Conservation (phyloP, 495 filamentous ascomycete genomes). For the Penicillium psychrofluorescens region DNA sequence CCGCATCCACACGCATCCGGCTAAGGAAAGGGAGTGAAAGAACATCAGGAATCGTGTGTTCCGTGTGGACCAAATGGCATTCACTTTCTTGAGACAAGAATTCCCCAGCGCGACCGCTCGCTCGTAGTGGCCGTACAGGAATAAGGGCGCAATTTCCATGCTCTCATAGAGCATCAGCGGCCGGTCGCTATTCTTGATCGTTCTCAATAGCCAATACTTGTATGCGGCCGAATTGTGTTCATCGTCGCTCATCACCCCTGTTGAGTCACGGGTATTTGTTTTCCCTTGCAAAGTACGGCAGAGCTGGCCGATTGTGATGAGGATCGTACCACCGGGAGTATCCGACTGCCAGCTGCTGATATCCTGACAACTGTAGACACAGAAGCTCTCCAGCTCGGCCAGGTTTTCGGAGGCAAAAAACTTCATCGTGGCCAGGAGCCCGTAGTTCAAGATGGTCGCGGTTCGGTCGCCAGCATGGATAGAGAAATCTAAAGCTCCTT, state of each 20-base stretch:
- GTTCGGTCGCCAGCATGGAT: constrained; percentile 26
- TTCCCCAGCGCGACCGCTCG: constrained; percentile 58
- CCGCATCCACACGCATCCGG: neutral
- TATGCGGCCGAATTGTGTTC: constrained; percentile 56
- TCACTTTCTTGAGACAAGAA: constrained; percentile 45
- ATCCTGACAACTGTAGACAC: constrained; percentile 65
- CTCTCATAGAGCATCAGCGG: constrained; percentile 62
- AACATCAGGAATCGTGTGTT: constrained; percentile 58
- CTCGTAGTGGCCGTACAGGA: constrained; percentile 63
- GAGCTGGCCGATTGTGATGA: constrained; percentile 59
- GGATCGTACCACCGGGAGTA: constrained; percentile 61
- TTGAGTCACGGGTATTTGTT: constrained; percentile 46
- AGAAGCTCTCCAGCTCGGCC: constrained; percentile 34
- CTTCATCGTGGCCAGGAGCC: constrained; percentile 55
- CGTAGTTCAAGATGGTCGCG: constrained; percentile 65
- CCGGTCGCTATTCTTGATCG: constrained; percentile 43
- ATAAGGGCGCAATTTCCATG: constrained; percentile 59
- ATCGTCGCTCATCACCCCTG: constrained; percentile 56
- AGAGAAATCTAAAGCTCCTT: neutral
- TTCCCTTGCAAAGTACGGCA: constrained; percentile 73
- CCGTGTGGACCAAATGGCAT: constrained; percentile 61
- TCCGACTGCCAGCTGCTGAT: constrained; percentile 63
- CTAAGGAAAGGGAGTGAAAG: constrained; percentile 53
- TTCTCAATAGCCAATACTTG: constrained; percentile 40
- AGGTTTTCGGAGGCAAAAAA: constrained; percentile 59